phyloP scores from a whole-genome alignment of 1,139 yeast genomes.

The Pichia sp. region DNA sequence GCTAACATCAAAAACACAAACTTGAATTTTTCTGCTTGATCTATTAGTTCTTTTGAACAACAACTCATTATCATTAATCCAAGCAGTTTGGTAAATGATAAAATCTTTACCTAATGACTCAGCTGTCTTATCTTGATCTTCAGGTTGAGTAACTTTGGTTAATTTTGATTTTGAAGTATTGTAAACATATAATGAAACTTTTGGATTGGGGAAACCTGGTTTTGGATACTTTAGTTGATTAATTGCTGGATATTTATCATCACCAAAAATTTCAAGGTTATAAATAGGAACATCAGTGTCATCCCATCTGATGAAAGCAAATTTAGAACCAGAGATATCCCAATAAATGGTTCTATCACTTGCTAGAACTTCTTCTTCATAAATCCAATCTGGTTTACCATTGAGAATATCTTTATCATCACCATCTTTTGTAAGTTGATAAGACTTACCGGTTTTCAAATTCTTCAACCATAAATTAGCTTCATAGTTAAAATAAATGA shows the following conservation, averaged over 20 bases:
- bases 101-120: conserved; percentile 39
- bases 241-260: conserved; percentile 51
- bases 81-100: conserved; percentile 62
- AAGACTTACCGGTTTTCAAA: conserved; percentile 28
- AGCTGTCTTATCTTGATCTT: conserved; percentile 14
- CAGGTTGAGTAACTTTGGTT: conserved; percentile 23
- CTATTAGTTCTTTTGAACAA: conserved; percentile 68
- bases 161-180: conserved; percentile 28
- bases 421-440: conserved; percentile 65
- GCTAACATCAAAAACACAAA: conserved; percentile 40
- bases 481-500: conserved; percentile 59
- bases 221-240: conserved; percentile 73
- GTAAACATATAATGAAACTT: conserved; percentile 44
- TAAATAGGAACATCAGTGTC: conserved; percentile 66
- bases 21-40: conserved; percentile 54
- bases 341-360: conserved; percentile 76
- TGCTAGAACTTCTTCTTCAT: conserved; percentile 83
- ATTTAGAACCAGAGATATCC: conserved; percentile 63
- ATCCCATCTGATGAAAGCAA: conserved; percentile 63
- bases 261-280: conserved; percentile 56
- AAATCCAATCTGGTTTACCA: conserved; percentile 95
- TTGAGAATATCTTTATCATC: conserved; percentile 53
- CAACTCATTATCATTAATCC: conserved; percentile 56
- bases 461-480: conserved; percentile 51
- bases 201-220: conserved; percentile 76